phyloP scores from a whole-genome alignment of 441 rosid genomes.

The Melastoma candidum region DNA sequence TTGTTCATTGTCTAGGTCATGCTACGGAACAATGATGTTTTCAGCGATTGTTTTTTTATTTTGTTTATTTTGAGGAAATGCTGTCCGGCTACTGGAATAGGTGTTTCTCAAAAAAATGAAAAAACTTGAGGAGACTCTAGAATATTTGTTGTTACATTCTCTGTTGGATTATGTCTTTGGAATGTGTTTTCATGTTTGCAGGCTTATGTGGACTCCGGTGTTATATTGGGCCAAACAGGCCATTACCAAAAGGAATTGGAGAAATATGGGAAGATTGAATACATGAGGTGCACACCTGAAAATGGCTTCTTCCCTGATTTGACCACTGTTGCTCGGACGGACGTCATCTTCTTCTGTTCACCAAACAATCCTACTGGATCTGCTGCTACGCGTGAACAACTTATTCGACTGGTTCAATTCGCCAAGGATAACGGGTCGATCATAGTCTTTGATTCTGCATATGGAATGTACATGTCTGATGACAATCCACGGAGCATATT shows the following conservation, averaged over 20 bases:
- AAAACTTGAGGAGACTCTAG: too few relatives aligned
- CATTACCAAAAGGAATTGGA: constrained; percentile 52
- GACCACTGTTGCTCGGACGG: constrained; percentile 55
- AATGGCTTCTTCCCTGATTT: constrained; percentile 95
- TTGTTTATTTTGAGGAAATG: not conserved
- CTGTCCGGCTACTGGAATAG: not conserved
- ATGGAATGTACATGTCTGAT: constrained; percentile 83
- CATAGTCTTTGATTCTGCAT: constrained; percentile 90
- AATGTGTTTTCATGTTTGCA: constrained; percentile 16
- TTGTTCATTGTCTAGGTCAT: too few relatives aligned
- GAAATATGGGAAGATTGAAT: constrained; percentile 71
- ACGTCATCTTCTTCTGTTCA: constrained; percentile 90
- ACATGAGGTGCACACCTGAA: constrained; percentile 90
- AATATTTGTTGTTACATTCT: not conserved
- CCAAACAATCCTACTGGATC: constrained; percentile 98
- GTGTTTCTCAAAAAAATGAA: too few relatives aligned
- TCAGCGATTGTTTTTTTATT: not conserved
- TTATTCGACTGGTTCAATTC: constrained; percentile 58
- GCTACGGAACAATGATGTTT: too few relatives aligned
- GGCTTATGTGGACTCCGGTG: constrained; percentile 98
- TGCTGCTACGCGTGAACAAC: constrained; percentile 87
- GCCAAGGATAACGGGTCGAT: constrained; percentile 94
- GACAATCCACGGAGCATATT: constrained; percentile 85
- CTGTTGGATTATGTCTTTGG: not conserved
- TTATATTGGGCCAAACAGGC: constrained; percentile 93